Evolutionary conservation across 2,329 filamentous ascomycete species (phyloP).

Genomic region (Cercospora nicotianae): DNA sequence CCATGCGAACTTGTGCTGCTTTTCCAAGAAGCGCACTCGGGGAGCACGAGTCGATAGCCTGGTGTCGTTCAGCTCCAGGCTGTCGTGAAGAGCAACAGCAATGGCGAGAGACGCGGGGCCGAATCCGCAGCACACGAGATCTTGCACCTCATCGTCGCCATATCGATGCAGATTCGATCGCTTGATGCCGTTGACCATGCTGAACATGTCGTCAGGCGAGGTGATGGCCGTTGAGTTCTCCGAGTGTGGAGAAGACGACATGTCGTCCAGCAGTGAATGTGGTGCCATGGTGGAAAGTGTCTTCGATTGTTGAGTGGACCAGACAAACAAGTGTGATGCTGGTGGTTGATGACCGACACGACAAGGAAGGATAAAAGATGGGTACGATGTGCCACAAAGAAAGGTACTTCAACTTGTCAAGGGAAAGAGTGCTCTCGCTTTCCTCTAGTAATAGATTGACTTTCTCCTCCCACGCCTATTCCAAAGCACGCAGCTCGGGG

Average conservation of each 20-base stretch:
- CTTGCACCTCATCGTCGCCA: conserved; percentile 66
- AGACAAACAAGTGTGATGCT: not conserved
- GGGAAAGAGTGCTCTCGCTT: not conserved
- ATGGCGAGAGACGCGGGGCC: conserved; percentile 88
- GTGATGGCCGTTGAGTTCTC: conserved; percentile 17
- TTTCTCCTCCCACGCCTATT: not conserved
- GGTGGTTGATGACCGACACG: not conserved
- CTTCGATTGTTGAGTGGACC: not conserved
- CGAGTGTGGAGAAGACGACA: conserved; percentile 17
- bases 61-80: conserved; percentile 52
- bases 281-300: conserved; percentile 25
- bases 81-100: conserved; percentile 83
- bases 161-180: conserved; percentile 50
- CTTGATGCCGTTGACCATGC: conserved; percentile 15
- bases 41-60: conserved; percentile 51
- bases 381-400: not conserved
- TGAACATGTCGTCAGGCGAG: conserved; percentile 24
- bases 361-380: not conserved
- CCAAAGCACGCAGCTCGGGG: not conserved
- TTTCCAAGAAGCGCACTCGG: conserved; percentile 84
- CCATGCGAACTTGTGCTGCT: conserved; percentile 82
- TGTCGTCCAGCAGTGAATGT: conserved; percentile 22
- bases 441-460: not conserved
- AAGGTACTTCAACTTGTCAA: not conserved
- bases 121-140: conserved; percentile 88